phyloP scores from a whole-genome alignment of 352 stramenopile species.

The Phytophthora melonis region DNA sequence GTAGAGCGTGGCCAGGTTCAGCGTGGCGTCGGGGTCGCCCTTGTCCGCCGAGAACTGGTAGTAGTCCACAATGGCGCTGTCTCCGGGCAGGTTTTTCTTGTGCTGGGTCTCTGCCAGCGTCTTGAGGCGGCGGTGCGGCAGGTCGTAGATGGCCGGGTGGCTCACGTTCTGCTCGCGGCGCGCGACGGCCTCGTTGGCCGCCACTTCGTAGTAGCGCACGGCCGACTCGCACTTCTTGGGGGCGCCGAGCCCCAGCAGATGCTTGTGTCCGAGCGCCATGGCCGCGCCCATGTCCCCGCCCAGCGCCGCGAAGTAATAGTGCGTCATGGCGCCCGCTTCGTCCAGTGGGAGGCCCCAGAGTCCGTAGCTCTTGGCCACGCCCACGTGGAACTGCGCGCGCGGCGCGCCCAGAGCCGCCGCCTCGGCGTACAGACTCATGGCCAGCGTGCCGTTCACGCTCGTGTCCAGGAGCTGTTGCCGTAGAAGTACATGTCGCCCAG shows the following conservation, averaged over 20 bases:
- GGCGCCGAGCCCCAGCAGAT: conserved; percentile 76
- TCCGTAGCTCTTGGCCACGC: conserved; percentile 84
- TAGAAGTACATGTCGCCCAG: conserved; percentile 85
- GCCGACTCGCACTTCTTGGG: conserved; percentile 87
- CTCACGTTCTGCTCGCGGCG: conserved; percentile 67
- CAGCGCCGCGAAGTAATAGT: conserved; percentile 89
- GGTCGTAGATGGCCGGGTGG: conserved; percentile 74
- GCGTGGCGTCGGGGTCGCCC: conserved; percentile 82
- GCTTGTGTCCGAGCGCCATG: conserved; percentile 85
- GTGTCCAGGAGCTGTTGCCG: conserved; percentile 68
- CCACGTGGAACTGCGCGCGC: conserved; percentile 86
- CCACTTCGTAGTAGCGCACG: conserved; percentile 91
- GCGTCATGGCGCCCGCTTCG: conserved; percentile 69
- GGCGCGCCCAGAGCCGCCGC: conserved; percentile 67
- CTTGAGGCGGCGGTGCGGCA: conserved; percentile 80
- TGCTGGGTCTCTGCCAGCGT: conserved; percentile 76
- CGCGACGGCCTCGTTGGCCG: conserved; percentile 79
- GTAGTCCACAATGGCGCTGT: conserved; percentile 89
- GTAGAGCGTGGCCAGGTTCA: conserved; percentile 89
- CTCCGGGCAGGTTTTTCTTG: conserved; percentile 82
- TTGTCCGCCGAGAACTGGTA: conserved; percentile 92
- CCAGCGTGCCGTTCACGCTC: conserved; percentile 74
- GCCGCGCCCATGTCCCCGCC: conserved; percentile 66
- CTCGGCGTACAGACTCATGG: conserved; percentile 70
- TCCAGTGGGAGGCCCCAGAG: conserved; percentile 79